Evolutionary conservation across 2,329 filamentous ascomycete genomes (phyloP).

Genomic region (Ascochyta viciae-villosae): DNA sequence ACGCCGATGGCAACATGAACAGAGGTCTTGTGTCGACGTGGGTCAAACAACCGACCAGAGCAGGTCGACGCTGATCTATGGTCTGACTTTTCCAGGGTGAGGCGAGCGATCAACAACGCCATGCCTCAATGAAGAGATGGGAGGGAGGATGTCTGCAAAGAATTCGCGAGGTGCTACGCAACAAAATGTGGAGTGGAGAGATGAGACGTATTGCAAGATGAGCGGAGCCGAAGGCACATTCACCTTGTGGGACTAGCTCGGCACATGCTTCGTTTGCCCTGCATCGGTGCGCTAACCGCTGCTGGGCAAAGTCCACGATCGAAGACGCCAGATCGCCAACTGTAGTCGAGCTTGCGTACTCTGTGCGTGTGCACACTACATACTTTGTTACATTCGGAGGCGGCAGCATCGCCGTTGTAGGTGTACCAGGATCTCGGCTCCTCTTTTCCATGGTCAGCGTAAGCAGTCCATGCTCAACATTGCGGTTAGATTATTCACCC

Average conservation of each 20-base stretch:
- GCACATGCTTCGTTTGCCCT: constrained; percentile 15
- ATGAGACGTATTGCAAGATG: constrained; percentile 32
- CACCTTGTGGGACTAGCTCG: constrained; percentile 5
- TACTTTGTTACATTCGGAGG: background rate
- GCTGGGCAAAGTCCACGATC: background rate
- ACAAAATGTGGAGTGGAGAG: constrained; percentile 19
- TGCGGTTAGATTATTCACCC: constrained; percentile 3
- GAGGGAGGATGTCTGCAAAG: constrained; percentile 14
- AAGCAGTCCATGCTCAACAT: constrained; percentile 6
- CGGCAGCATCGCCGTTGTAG: constrained; percentile 9
- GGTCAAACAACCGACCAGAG: constrained; percentile 14
- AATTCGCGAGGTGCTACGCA: constrained; percentile 19
- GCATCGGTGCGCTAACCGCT: constrained; percentile 15
- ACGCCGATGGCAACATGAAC: constrained; percentile 8
- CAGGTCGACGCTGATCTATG: constrained; percentile 32
- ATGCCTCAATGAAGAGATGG: constrained; percentile 17
- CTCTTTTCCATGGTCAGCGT: constrained; percentile 17
- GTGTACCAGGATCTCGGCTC: constrained; percentile 17
- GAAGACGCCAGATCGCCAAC: constrained; percentile 11
- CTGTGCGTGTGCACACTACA: constrained; percentile 5
- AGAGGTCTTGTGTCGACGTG: constrained; percentile 4
- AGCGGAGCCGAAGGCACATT: constrained; percentile 28
- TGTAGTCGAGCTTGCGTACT: constrained; percentile 18
- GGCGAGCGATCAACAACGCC: constrained; percentile 31
- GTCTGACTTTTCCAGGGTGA: constrained; percentile 30